Base-by-base conservation (phyloP, 2,329 filamentous ascomycete genomes). In the Phyllosticta paracitricarpa region DNA sequence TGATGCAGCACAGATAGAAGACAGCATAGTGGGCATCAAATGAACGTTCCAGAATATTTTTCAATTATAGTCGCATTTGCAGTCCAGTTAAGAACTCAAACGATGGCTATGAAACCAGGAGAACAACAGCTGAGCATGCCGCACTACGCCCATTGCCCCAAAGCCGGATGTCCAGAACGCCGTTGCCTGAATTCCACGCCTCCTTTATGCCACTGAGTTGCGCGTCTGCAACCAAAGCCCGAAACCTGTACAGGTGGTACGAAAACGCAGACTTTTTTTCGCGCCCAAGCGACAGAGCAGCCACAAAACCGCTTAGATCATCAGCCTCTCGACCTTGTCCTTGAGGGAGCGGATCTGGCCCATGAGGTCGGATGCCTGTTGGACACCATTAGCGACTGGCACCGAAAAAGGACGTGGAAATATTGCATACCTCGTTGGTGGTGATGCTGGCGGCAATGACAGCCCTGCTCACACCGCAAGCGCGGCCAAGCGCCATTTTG, bases 281-380 rank as follows among this genome's bases (percentile, higher is more conserved):
- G 52, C 22, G 22, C 22, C 22, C 8, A 17, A 54, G 22, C 10
- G 52, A 9, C 4, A 22, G 9, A n/a, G 8, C 52, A 26, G 22
- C 6, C 17, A 30, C 25, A 28, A 17, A 22, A 19, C 22, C 52
- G 52, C 48, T 62, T 78, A 97, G 79, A 97, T 96, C 81, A 93
- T 91, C 68, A 97, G 83, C 70, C 92, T 85, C 83, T 97, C 93
- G 61, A 97, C 89, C 85, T 96, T 95, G 78, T 95, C 89, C 82
- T 93, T 95, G 72, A 97, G 82, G 66, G 86, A 82, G 69, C 89
- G 84, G 76, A 97, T 97, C 82, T 95, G 91, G 71, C 84, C 84
- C 76, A 87, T 89, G 63, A 97, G 82, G 76, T 97, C 92, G 71
- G 76, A 69, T 57, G 55, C 59, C 59, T 61, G 22, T 14, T 17